Percentiles rank a stretch among this genome's conserved stretches.
phyloP scores from a whole-genome alignment of 345 rosid species.

The Diplotaxis tenuifolia region DNA sequence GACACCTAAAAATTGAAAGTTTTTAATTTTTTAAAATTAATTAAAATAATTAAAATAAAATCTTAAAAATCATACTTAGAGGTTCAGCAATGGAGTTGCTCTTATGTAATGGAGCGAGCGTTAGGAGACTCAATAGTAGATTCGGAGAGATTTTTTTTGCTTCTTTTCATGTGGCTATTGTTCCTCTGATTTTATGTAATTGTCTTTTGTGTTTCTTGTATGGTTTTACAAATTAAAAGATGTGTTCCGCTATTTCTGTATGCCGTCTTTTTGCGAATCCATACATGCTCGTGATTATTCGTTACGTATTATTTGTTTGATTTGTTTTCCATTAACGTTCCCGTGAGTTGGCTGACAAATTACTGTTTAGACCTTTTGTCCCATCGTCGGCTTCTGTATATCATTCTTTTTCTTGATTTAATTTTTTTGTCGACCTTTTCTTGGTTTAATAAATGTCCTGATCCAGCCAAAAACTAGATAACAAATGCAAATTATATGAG shows the following conservation, averaged over 20 bases:
- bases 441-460: conserved; percentile 14
- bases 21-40: no score
- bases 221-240: conserved; percentile 7
- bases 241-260: conserved; percentile 38
- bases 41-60: no score
- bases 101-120: no score
- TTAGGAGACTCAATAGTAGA: neutral
- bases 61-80: no score
- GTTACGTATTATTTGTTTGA: neutral
- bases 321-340: conserved; percentile 18
- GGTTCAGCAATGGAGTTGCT: no score
- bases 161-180: conserved; percentile 22
- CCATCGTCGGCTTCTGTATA: neutral
- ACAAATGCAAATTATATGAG: neutral
- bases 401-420: no score
- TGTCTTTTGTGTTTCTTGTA: conserved; percentile 6
- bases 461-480: neutral
- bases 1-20: no score
- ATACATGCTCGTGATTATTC: conserved; percentile 55
- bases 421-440: neutral
- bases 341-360: conserved; percentile 37
- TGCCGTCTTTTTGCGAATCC: conserved; percentile 48
- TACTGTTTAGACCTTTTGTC: conserved; percentile 2
- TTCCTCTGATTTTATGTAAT: neutral
- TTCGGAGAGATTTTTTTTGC: neutral